phyloP scores from a whole-genome alignment of 2,329 filamentous ascomycete genomes.

The Colletotrichum godetiae region DNA sequence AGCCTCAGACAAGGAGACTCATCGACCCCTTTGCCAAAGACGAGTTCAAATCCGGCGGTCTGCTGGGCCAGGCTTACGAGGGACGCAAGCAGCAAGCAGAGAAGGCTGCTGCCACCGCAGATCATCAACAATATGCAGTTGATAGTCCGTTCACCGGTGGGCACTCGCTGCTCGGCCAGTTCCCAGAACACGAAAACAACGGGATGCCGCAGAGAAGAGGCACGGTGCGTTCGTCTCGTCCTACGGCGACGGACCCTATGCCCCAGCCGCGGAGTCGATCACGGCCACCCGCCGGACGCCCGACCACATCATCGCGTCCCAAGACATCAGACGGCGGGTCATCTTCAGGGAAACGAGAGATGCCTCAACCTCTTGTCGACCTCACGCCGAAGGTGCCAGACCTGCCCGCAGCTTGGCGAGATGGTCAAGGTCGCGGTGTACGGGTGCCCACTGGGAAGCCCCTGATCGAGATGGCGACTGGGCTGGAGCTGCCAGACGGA shows the following conservation, averaged over 20 bases:
- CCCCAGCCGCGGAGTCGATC: conserved; percentile 32
- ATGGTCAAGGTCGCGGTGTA: conserved; percentile 63
- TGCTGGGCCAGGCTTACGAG: conserved; percentile 63
- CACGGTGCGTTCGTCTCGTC: conserved; percentile 48
- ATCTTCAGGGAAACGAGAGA: conserved; percentile 42
- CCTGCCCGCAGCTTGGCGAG: conserved; percentile 67
- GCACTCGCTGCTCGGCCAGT: conserved; percentile 62
- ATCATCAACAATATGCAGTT: conserved; percentile 6
- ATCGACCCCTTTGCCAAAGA: conserved; percentile 42
- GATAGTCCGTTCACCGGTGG: conserved; percentile 35
- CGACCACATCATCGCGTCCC: conserved; percentile 41
- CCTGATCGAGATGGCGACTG: conserved; percentile 59
- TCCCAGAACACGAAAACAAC: conserved; percentile 38
- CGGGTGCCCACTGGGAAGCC: conserved; percentile 53
- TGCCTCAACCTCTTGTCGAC: conserved; percentile 73
- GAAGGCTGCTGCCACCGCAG: conserved; percentile 36
- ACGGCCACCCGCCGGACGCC: conserved; percentile 36
- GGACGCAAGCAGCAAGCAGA: conserved; percentile 56
- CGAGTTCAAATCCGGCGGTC: conserved; percentile 62
- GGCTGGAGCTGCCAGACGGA: conserved; percentile 28
- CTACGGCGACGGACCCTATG: conserved; percentile 27
- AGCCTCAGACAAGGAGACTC: conserved; percentile 11
- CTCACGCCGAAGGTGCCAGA: conserved; percentile 74
- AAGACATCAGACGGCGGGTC: conserved; percentile 35
- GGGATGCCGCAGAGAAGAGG: conserved; percentile 46